These are phyloP conservation scores for Coemansia sp. DNA, from an alignment of 192 early-diverging fungal species.

Conservation along the genomic window DNA sequence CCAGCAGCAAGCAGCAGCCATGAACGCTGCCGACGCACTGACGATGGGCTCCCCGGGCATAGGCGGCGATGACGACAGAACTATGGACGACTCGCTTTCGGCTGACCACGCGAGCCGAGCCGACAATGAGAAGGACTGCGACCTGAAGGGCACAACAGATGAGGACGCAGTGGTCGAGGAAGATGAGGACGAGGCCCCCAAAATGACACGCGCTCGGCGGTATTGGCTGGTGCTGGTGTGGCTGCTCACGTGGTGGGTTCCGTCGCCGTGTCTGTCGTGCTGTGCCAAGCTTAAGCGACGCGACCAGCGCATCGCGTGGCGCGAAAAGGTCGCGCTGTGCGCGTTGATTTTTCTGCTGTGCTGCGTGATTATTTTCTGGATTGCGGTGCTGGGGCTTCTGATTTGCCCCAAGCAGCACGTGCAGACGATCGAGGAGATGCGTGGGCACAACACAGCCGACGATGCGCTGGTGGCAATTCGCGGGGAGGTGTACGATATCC, in stretches of 20 bases:
- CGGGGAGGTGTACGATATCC: conserved; percentile 79
- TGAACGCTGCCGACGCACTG: conserved; percentile 13
- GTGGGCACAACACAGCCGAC: conserved; percentile 58
- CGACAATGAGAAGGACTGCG: conserved; percentile 25
- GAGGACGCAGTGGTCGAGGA: conserved; percentile 50
- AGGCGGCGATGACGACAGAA: conserved; percentile 46
- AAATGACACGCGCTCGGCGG: conserved; percentile 35
- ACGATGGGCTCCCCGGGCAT: conserved; percentile 16
- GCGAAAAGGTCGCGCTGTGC: conserved; percentile 93
- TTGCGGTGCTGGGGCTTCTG: conserved; percentile 69
- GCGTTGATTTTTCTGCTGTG: conserved; percentile 76
- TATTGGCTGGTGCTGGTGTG: conserved; percentile 87
- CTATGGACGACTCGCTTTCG: conserved; percentile 34
- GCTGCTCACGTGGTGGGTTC: conserved; percentile 73
- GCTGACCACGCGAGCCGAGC: conserved; percentile 18
- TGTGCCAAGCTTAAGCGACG: conserved; percentile 74
- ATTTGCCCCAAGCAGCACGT: conserved; percentile 74
- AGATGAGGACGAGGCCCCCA: conserved; percentile 55
- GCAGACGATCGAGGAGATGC: conserved; percentile 68
- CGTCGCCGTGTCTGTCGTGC: conserved; percentile 64
- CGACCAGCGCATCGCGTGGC: conserved; percentile 90
- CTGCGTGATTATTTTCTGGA: conserved; percentile 78
- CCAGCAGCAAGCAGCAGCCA: conserved; percentile 24
- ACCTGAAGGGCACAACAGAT: conserved; percentile 51
- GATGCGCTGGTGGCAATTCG: conserved; percentile 69